These are phyloP conservation scores for Claviceps pusilla DNA, from an alignment of 2,329 filamentous ascomycete species.

Conservation along the genomic window DNA sequence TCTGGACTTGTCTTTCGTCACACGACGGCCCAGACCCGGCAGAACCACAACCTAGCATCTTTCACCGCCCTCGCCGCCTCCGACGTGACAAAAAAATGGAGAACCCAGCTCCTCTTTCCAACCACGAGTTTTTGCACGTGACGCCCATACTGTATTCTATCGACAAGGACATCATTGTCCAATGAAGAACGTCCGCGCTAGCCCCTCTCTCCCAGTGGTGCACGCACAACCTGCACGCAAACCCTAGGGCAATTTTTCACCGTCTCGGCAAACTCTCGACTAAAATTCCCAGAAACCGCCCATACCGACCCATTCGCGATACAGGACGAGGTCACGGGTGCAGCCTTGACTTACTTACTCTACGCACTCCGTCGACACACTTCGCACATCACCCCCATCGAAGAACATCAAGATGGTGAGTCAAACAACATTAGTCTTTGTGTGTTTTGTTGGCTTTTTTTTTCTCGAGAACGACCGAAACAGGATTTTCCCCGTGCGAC, in stretches of 20 bases:
- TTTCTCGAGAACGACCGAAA: background rate
- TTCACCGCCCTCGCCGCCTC: background rate
- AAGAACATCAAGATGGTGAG: conserved; percentile 35
- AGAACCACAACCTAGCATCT: background rate
- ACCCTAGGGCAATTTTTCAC: conserved; percentile 24
- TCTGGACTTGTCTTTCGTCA: background rate
- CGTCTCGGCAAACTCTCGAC: conserved; percentile 21
- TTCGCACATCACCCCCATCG: conserved; percentile 24
- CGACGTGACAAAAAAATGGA: background rate
- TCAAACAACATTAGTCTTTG: conserved; percentile 11
- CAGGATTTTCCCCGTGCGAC: background rate
- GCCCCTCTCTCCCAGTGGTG: conserved; percentile 1
- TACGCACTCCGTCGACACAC: conserved; percentile 24
- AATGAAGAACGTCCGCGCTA: conserved; percentile 1
- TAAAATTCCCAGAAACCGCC: conserved; percentile 15
- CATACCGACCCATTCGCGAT: conserved; percentile 18
- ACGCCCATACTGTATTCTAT: background rate
- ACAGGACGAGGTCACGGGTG: conserved; percentile 20
- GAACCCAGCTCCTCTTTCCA: background rate
- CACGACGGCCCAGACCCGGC: background rate
- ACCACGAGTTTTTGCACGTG: conserved; percentile 14
- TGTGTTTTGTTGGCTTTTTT: background rate
- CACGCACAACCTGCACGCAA: conserved; percentile 13
- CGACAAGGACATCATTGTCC: background rate
- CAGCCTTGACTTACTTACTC: conserved; percentile 18